Conservation (phyloP, 768 basidiomycete species). For the Mrakia gelida region DNA sequence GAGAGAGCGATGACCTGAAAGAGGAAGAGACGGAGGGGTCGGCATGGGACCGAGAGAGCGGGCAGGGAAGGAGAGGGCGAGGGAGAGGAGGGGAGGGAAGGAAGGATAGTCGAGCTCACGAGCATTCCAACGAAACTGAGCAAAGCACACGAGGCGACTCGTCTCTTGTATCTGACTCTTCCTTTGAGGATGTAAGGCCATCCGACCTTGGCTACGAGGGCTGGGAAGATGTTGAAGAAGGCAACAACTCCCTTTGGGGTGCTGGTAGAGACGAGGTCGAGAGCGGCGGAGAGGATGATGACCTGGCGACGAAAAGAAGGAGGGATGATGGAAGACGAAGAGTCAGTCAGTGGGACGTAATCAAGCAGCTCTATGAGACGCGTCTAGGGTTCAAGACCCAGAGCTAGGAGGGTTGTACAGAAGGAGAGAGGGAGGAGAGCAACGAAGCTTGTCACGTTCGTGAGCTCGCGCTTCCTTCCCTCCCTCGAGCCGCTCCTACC, state of each 20-base stretch:
- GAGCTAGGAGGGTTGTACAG: too few species aligned
- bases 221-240: conserved; percentile 79
- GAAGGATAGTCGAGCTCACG: conserved; percentile 50
- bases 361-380: too few species aligned
- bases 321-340: neutral
- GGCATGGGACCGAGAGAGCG: neutral
- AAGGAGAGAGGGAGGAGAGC: neutral
- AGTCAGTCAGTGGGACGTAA: neutral
- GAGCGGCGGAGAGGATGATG: conserved; percentile 89
- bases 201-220: conserved; percentile 63
- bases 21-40: neutral
- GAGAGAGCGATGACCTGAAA: conserved; percentile 71
- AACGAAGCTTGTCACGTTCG: neutral
- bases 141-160: conserved; percentile 68
- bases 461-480: too few species aligned
- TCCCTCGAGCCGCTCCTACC: neutral
- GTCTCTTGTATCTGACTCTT: conserved; percentile 69
- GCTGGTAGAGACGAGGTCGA: conserved; percentile 91
- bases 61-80: neutral
- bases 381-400: neutral
- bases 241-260: conserved; percentile 84
- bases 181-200: conserved; percentile 92
- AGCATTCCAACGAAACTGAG: conserved; percentile 81
- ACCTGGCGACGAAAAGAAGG: conserved; percentile 52
- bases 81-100: neutral